Evolutionary conservation across 1,284 basidiomycete genomes (phyloP).

Genomic region (Pulveroboletus sp.): DNA sequence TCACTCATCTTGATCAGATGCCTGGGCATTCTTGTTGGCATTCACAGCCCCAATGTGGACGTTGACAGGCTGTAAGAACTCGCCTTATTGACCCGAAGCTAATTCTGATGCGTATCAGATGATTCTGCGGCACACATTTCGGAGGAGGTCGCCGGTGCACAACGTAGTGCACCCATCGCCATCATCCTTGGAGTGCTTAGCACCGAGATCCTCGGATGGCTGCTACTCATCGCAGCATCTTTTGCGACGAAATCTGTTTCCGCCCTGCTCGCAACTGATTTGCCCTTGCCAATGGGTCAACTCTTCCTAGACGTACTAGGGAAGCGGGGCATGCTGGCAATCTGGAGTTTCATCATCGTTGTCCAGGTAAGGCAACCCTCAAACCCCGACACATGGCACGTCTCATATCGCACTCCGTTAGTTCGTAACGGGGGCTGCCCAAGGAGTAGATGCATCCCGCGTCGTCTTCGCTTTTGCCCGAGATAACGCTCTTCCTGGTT

Average conservation of each 20-base stretch:
- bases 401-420: slow-evolving; percentile 24
- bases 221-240: slow-evolving; percentile 62
- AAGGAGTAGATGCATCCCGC: slow-evolving; percentile 72
- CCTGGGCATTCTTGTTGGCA: slow-evolving; percentile 71
- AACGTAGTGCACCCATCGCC: slow-evolving; percentile 71
- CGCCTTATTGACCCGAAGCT: not conserved
- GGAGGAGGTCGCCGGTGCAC: slow-evolving; percentile 71
- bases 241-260: slow-evolving; percentile 61
- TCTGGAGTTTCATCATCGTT: slow-evolving; percentile 71
- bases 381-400: not conserved
- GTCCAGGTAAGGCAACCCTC: slow-evolving; percentile 51
- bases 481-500: slow-evolving; percentile 72
- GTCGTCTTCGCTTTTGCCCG: slow-evolving; percentile 75
- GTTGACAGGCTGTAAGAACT: slow-evolving; percentile 63
- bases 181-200: slow-evolving; percentile 67
- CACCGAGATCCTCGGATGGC: slow-evolving; percentile 64
- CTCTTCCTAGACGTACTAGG: slow-evolving; percentile 66
- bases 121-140: slow-evolving; percentile 80
- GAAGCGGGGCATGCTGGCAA: slow-evolving; percentile 66
- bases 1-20: slow-evolving; percentile 42
- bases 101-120: slow-evolving; percentile 42
- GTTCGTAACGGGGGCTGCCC: slow-evolving; percentile 75
- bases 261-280: slow-evolving; percentile 47
- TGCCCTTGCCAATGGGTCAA: slow-evolving; percentile 73
- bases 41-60: slow-evolving; percentile 81